Evolutionary conservation across 2,329 filamentous ascomycete genomes (phyloP).

Genomic region (Hypomyces rosellus): DNA sequence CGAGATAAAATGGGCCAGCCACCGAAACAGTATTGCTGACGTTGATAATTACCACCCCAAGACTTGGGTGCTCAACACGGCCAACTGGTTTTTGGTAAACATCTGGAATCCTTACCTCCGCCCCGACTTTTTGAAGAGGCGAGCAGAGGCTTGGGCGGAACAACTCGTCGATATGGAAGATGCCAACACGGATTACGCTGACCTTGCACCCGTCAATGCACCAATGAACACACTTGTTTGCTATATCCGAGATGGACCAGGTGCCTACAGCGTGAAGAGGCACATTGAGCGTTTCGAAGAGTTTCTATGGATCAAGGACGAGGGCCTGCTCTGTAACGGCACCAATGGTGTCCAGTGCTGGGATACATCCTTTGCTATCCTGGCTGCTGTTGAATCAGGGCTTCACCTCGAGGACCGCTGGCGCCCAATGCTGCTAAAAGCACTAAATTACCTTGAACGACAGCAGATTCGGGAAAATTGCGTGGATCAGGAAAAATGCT

Average conservation of each 20-base stretch:
- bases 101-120: constrained; percentile 77
- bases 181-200: constrained; percentile 80
- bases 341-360: constrained; percentile 98
- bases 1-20: constrained; percentile 66
- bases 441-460: constrained; percentile 77
- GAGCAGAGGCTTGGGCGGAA: constrained; percentile 75
- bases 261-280: constrained; percentile 62
- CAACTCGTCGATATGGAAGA: constrained; percentile 86
- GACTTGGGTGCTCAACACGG: constrained; percentile 68
- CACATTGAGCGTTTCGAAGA: constrained; percentile 80
- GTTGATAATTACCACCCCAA: constrained; percentile 93
- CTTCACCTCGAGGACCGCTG: constrained; percentile 72
- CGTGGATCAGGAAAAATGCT: constrained; percentile 69
- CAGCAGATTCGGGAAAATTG: constrained; percentile 88
- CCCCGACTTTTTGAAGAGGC: constrained; percentile 55
- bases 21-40: constrained; percentile 76
- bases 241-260: constrained; percentile 77
- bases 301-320: constrained; percentile 83
- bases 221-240: constrained; percentile 86
- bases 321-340: constrained; percentile 91
- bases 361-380: constrained; percentile 89
- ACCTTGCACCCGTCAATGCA: constrained; percentile 82
- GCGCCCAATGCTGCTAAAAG: constrained; percentile 75
- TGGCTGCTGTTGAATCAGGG: constrained; percentile 72
- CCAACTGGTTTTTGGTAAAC: constrained; percentile 73